Evolutionary conservation across 768 basidiomycete species (phyloP).

Genomic region (Punctularia strigosozonata): DNA sequence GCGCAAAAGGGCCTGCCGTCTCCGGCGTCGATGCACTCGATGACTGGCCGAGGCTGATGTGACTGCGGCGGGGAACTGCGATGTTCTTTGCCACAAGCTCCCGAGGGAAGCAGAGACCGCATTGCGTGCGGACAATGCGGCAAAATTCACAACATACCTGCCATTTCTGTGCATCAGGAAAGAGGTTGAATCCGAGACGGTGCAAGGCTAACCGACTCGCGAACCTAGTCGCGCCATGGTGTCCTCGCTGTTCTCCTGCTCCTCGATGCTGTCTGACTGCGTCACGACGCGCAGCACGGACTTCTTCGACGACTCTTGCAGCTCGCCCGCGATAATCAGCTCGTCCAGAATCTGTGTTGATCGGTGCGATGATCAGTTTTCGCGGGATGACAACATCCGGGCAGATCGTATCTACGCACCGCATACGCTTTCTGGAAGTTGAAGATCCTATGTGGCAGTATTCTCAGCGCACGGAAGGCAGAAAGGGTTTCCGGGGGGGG

Average conservation of each 20-base stretch:
- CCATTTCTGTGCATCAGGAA: no score
- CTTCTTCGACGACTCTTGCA: constrained; percentile 85
- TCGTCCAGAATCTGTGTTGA: constrained; percentile 77
- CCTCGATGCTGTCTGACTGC: constrained; percentile 74
- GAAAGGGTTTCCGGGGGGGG: neutral
- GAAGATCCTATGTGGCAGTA: constrained; percentile 57
- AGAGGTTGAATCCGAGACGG: no score
- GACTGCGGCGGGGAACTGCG: no score
- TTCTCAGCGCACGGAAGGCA: neutral
- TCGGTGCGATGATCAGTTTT: neutral
- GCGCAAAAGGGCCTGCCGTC: no score
- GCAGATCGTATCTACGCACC: constrained; percentile 26
- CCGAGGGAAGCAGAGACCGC: no score
- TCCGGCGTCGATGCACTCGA: no score
- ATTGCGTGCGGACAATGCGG: no score
- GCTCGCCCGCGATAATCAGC: constrained; percentile 84
- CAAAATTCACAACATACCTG: no score
- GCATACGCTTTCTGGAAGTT: constrained; percentile 96
- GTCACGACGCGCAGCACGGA: constrained; percentile 58
- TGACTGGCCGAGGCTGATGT: no score
- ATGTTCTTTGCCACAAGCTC: no score
- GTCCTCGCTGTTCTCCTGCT: constrained; percentile 79
- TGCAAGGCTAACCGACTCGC: constrained; percentile 27
- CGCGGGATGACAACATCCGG: neutral
- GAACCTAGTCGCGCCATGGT: constrained; percentile 67